Evolutionary conservation across 768 basidiomycete species (phyloP).

Genomic region (Lactarius indigo): DNA sequence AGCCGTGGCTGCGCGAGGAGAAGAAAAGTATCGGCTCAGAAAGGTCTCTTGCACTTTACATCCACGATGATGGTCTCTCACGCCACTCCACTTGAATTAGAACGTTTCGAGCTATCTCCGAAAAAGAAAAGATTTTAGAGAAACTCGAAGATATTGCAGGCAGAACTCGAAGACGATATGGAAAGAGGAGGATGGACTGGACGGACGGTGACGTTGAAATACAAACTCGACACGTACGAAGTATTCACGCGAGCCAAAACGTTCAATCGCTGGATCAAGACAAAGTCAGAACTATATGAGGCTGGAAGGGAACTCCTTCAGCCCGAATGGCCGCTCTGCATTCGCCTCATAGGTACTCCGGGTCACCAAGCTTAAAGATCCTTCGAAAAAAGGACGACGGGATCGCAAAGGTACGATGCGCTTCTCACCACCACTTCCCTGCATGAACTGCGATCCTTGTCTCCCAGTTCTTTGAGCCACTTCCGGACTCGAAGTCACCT

Average conservation of each 20-base stretch:
- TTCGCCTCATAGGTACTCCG: slow-evolving; percentile 87
- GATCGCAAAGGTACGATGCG: slow-evolving; percentile 65
- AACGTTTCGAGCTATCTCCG: slow-evolving; percentile 68
- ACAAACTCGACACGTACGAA: slow-evolving; percentile 88
- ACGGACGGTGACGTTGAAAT: slow-evolving; percentile 87
- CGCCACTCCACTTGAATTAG: slow-evolving; percentile 47
- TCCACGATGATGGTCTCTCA: background rate
- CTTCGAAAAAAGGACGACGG: slow-evolving; percentile 49
- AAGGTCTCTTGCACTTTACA: slow-evolving; percentile 42
- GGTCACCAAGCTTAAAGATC: slow-evolving; percentile 86
- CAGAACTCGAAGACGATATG: slow-evolving; percentile 81
- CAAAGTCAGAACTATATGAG: slow-evolving; percentile 73
- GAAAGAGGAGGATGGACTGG: slow-evolving; percentile 76
- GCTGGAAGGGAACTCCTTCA: slow-evolving; percentile 79
- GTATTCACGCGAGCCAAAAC: slow-evolving; percentile 84
- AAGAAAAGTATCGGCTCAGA: slow-evolving; percentile 92
- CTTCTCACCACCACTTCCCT: background rate
- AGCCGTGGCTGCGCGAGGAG: slow-evolving; percentile 72
- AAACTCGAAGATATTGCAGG: slow-evolving; percentile 80
- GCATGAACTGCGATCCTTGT: background rate
- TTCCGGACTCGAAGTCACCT: slow-evolving; percentile 31
- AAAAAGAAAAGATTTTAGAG: slow-evolving; percentile 62
- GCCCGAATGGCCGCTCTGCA: slow-evolving; percentile 71
- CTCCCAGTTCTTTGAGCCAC: slow-evolving; percentile 55
- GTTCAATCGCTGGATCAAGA: slow-evolving; percentile 66